A percentile compares a stretch with the other conserved stretches of the same genome.
phyloP scores from a whole-genome alignment of 257 asterid species.

The Primulina tabacum region DNA sequence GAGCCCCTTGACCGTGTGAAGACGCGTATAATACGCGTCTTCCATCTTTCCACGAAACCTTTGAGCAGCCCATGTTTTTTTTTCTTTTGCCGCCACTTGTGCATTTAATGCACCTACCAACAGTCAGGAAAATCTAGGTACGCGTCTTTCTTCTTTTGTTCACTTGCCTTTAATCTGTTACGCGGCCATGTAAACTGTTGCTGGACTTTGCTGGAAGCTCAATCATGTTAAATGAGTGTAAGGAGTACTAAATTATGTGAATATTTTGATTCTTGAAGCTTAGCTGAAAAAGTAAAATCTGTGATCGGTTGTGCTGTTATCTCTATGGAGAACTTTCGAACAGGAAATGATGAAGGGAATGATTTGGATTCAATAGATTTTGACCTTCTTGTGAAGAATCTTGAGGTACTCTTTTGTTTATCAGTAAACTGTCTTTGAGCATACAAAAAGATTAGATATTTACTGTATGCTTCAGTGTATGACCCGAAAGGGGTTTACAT shows the following conservation, averaged over 20 bases:
- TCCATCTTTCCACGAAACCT: too few relatives aligned
- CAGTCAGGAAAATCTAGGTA: conserved; percentile 94
- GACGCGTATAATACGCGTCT: too few relatives aligned
- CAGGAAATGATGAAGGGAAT: conserved; percentile 84
- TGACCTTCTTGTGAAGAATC: conserved; percentile 81
- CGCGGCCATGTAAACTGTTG: not conserved
- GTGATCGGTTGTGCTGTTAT: conserved; percentile 86
- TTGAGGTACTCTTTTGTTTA: conserved; percentile 54
- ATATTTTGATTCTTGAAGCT: conserved; percentile 67
- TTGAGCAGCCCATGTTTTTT: too few relatives aligned
- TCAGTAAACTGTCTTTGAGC: not conserved
- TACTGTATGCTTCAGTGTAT: not conserved
- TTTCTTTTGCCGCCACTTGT: too few relatives aligned
- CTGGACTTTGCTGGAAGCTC: not conserved
- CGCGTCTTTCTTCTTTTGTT: conserved; percentile 21
- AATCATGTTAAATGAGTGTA: not conserved
- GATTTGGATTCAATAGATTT: conserved; percentile 87
- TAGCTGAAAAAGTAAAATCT: conserved; percentile 94
- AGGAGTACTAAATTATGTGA: conserved; percentile 23
- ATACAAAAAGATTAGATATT: not conserved
- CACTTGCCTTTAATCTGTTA: conserved; percentile 5
- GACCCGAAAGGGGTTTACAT: not conserved
- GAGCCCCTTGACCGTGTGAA: too few relatives aligned
- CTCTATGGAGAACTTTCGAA: conserved; percentile 95
- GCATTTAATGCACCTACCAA: too few relatives aligned